phyloP scores from a whole-genome alignment of 306 rosid species.

The Acacia melanoxylon region DNA sequence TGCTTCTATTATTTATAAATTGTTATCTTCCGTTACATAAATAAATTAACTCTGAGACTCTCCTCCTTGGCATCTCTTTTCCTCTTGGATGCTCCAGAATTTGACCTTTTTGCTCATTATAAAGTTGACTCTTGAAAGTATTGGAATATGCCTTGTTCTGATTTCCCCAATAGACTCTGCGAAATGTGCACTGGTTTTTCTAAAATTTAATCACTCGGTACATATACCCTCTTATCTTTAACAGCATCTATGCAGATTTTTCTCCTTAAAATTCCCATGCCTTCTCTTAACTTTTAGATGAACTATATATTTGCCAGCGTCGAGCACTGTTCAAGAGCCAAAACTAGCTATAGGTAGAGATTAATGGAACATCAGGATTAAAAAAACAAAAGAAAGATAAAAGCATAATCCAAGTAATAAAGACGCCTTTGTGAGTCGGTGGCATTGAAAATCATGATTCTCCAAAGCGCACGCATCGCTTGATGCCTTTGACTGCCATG shows the following conservation, averaged over 20 bases:
- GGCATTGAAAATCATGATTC: constrained; percentile 38
- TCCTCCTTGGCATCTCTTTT: not conserved
- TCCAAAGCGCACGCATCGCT: constrained; percentile 41
- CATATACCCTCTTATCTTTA: not conserved
- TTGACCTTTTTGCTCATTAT: constrained; percentile 4
- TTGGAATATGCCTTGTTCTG: not conserved
- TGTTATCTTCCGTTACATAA: not conserved
- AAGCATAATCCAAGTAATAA: constrained; percentile 12
- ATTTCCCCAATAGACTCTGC: not conserved
- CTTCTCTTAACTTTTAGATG: not conserved
- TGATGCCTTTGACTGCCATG: constrained; percentile 44
- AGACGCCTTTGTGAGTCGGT: constrained; percentile 1
- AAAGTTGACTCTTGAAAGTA: constrained; percentile 17
- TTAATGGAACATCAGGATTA: not conserved
- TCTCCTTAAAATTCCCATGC: not conserved
- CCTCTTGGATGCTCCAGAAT: constrained; percentile 40
- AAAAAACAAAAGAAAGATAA: not conserved
- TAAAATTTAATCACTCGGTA: not conserved
- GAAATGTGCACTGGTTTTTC: not conserved
- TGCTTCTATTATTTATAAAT: not conserved
- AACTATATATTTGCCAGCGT: not conserved
- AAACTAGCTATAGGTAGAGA: not conserved
- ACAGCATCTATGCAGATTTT: not conserved
- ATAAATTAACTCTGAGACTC: not conserved
- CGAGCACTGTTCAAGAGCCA: not conserved